Percentiles rank a stretch among this genome's conserved stretches.
These are phyloP conservation scores for Sorghum bicolor DNA, from an alignment of 176 grass and related monocot species.

Conservation along the genomic window Sorghum_bicolor_NCBIv3 NC_012878.2:57801001-57801500, in stretches of 20 bases:
- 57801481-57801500: neutral
- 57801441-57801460: neutral
- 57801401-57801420: neutral
- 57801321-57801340: neutral
- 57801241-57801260: conserved; percentile 95
- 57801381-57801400: neutral
- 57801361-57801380: neutral
- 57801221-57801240: conserved; percentile 98
- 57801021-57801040: neutral
- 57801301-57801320: neutral
- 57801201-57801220: conserved; percentile 84
- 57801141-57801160: conserved; percentile 99
- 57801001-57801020: neutral
- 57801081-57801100: neutral
- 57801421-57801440: neutral
- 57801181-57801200: conserved; percentile 92
- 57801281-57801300: neutral
- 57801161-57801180: conserved; percentile 81
- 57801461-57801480: neutral
- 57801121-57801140: neutral
- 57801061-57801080: neutral
- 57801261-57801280: conserved; percentile 25
- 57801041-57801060: neutral
- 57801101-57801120: neutral
- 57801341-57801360: neutral